Base-by-base conservation (phyloP, 139 green algal species). In the Edaphochlamys debaryana region DNA sequence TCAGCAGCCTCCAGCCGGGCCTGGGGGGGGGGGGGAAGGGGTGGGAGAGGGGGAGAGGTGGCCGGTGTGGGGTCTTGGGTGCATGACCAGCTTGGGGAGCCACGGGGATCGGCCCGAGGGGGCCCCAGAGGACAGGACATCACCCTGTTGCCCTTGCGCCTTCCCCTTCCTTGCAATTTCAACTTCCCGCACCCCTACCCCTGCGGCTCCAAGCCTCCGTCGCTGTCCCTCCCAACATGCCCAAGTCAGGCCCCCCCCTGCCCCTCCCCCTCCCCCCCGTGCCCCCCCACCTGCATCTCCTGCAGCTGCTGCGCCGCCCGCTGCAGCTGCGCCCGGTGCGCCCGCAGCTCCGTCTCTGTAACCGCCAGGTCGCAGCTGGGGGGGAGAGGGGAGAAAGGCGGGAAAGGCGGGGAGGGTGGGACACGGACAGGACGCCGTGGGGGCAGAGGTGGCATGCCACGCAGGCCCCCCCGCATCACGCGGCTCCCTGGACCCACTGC, bases 311-410 rank as follows among this genome's bases (percentile, higher is more conserved):
- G 30, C 4, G 27, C 30, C 9, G 75, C 75, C n/a, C 38, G 40
- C 13, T 45, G 15, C 38, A 81, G 32, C 32, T 81, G 60, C 32
- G 75, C 75, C 75, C 60, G 70, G 20, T 73, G 62, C 41, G 76
- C 76, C n/a, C 76, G 62, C 42, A 82, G 42, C 64, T 82, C 76
- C 63, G 76, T 66, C 22, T 82, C 76, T 5, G 76, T 82, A 19
- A 82, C 76, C 1, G 76, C 76, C 41, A 82, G 76, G 41, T 82
- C 63, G 63, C 76, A 82, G 3, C 74, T 81, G 62, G 22, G 41
- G 25, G 54, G 22, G 71, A 8, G 36, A 25, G 22, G 41, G 68
- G 68, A 2, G 17, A 27, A 5, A 30, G 42, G 68, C 41, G 29
- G 27, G 29, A 48, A n/a, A n/a, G n/a, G n/a, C n/a, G 45, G 69